Conservation (phyloP, 345 rosid species). For the Pugionium dolabratum region DNA sequence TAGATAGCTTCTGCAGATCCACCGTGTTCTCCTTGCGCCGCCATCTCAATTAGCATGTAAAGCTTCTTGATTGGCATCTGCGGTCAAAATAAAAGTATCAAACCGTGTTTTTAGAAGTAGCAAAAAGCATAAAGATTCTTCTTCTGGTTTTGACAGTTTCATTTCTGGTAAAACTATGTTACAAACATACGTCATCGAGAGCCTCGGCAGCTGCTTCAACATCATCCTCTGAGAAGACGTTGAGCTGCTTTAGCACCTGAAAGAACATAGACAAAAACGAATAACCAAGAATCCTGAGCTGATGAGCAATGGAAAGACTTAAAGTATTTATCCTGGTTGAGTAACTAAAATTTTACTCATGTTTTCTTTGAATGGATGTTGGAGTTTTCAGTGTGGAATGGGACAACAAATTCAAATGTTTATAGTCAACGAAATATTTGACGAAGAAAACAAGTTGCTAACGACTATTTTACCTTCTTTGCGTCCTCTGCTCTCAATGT, state of each 20-base stretch:
- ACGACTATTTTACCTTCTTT: conserved; percentile 60
- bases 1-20: conserved; percentile 76
- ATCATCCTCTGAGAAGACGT: conserved; percentile 76
- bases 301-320: not conserved
- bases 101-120: not conserved
- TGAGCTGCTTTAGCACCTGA: conserved; percentile 70
- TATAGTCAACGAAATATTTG: not conserved
- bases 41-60: conserved; percentile 91
- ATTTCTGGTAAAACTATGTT: not conserved
- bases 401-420: not conserved
- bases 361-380: not conserved
- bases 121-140: not conserved
- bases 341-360: conserved; percentile 10
- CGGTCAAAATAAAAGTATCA: not conserved
- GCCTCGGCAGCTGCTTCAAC: conserved; percentile 75
- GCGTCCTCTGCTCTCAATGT: conserved; percentile 70
- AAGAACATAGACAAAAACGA: not conserved
- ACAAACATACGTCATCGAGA: conserved; percentile 69
- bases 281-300: not conserved
- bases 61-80: conserved; percentile 75
- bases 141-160: not conserved
- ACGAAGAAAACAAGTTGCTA: conserved; percentile 5
- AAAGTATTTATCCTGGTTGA: not conserved
- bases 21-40: conserved; percentile 85
- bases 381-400: not conserved